Evolutionary conservation across 1,139 yeast genomes (phyloP).

Genomic region (Saccharomyces hybrid): DNA sequence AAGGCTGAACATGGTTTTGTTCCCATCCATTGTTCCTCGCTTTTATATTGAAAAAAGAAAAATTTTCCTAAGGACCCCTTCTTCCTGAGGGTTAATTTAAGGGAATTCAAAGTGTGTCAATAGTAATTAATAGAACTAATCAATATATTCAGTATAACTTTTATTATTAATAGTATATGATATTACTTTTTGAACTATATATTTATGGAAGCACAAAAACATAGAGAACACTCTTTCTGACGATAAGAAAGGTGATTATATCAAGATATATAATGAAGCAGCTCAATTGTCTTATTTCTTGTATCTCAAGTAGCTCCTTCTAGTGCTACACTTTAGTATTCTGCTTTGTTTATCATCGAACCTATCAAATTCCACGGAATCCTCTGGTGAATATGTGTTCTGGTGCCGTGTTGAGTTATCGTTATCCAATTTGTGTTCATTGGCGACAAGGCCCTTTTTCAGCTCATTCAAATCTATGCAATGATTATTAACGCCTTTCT

Average conservation of each 20-base stretch:
- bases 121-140: background rate
- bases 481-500: background rate
- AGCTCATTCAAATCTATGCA: background rate
- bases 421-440: background rate
- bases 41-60: background rate
- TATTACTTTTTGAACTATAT: background rate
- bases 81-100: background rate
- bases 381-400: conserved; percentile 7
- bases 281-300: background rate
- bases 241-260: background rate
- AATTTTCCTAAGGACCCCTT: background rate
- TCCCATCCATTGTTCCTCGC: background rate
- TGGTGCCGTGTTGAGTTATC: background rate
- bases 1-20: background rate
- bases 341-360: conserved; percentile 13
- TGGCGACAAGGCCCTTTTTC: background rate
- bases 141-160: background rate
- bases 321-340: conserved; percentile 8
- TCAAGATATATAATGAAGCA: background rate
- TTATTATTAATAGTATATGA: background rate
- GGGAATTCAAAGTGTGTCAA: background rate
- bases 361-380: conserved; percentile 10
- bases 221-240: background rate
- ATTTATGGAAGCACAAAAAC: background rate
- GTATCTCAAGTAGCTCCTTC: conserved; percentile 6